Percentiles rank a stretch among this genome's conserved stretches.
Evolutionary conservation across 352 stramenopile genomes (phyloP).

Genomic region (Plasmopara halstedii): DNA sequence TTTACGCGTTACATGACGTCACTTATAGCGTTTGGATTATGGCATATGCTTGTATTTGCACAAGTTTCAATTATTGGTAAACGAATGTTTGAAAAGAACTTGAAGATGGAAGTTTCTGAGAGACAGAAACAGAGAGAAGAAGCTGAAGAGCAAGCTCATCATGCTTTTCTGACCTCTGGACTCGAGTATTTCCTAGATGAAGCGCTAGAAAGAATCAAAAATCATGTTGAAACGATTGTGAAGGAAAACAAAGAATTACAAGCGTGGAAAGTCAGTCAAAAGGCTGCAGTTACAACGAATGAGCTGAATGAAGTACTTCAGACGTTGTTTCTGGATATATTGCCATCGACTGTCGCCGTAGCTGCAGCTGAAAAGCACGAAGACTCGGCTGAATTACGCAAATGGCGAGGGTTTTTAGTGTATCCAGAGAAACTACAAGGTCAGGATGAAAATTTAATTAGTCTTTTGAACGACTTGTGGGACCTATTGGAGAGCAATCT

Average conservation of each 20-base stretch:
- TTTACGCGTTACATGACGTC: conserved; percentile 69
- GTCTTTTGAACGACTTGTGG: conserved; percentile 75
- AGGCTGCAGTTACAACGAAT: conserved; percentile 52
- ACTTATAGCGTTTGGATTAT: conserved; percentile 64
- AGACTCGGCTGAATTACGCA: conserved; percentile 19
- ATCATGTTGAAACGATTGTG: conserved; percentile 52
- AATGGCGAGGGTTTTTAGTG: conserved; percentile 68
- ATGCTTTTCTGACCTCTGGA: conserved; percentile 62
- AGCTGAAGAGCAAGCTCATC: conserved; percentile 40
- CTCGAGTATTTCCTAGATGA: conserved; percentile 78
- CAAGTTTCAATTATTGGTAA: conserved; percentile 74
- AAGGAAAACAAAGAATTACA: conserved; percentile 43
- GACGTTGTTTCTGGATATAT: conserved; percentile 47
- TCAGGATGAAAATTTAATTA: conserved; percentile 70
- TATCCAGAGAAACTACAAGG: conserved; percentile 61
- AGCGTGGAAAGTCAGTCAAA: conserved; percentile 64
- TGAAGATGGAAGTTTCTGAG: conserved; percentile 6
- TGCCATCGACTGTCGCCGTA: conserved; percentile 29
- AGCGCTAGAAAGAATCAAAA: conserved; percentile 47
- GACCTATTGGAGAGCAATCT: conserved; percentile 74
- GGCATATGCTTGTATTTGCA: conserved; percentile 75
- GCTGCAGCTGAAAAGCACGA: conserved; percentile 22
- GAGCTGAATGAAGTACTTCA: conserved; percentile 74
- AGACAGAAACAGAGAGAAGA: conserved; percentile 19
- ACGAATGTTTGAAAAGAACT: conserved; percentile 62